phyloP scores from a whole-genome alignment of 2,329 filamentous ascomycete genomes.

The Cladosporium sp. region DNA sequence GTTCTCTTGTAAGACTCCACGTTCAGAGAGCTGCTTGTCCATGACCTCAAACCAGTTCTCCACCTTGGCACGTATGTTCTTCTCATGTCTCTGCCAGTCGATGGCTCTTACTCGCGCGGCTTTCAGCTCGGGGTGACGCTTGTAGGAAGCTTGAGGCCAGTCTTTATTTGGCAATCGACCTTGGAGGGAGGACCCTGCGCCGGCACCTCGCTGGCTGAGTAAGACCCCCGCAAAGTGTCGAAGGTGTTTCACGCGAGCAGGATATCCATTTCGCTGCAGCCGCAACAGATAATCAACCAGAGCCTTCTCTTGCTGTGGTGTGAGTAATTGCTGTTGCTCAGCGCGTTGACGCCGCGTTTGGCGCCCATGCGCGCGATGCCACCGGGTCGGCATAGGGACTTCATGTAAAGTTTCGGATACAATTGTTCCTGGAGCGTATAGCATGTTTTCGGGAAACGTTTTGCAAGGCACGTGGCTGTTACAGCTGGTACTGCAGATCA shows the following conservation, averaged over 20 bases:
- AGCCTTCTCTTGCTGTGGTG: not conserved
- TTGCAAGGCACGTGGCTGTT: not conserved
- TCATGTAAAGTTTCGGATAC: not conserved
- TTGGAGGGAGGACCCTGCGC: not conserved
- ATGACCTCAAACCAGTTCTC: slow-evolving; percentile 30
- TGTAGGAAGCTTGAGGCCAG: slow-evolving; percentile 19
- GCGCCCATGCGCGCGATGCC: not conserved
- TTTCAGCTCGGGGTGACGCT: slow-evolving; percentile 23
- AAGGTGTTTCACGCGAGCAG: slow-evolving; percentile 5
- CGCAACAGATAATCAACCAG: not conserved
- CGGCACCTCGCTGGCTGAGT: too few relatives aligned
- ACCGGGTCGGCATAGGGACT: not conserved
- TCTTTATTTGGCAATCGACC: slow-evolving; percentile 10
- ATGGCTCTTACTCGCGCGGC: slow-evolving; percentile 20
- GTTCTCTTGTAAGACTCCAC: slow-evolving; percentile 23
- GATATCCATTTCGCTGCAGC: not conserved
- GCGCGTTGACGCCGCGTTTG: not conserved
- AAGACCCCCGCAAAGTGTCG: not conserved
- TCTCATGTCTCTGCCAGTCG: slow-evolving; percentile 24
- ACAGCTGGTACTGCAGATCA: not conserved
- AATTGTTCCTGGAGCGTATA: not conserved
- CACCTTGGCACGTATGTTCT: slow-evolving; percentile 28
- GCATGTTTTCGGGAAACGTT: not conserved
- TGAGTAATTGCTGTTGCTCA: not conserved
- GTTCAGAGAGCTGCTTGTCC: slow-evolving; percentile 4